Conservation (phyloP, 2,329 filamentous ascomycete genomes). For the Phaeosphaeria sp. region DNA sequence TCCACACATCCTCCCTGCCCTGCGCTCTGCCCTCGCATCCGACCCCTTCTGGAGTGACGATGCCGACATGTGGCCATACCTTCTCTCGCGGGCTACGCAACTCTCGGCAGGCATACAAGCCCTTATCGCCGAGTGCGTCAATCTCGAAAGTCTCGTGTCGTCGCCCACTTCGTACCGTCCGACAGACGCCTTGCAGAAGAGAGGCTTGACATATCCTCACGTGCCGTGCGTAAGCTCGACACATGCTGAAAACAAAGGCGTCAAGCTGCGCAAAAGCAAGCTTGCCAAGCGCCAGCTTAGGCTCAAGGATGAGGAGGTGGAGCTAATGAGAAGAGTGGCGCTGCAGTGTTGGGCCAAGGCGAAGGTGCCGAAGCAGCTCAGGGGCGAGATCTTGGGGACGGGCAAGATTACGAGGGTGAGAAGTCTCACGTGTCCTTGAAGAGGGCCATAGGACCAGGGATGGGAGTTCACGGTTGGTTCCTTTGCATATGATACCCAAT, state of each 20-base stretch:
- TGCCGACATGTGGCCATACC: slow-evolving; percentile 51
- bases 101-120: slow-evolving; percentile 54
- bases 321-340: slow-evolving; percentile 51
- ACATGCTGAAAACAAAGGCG: slow-evolving; percentile 30
- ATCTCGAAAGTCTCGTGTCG: slow-evolving; percentile 51
- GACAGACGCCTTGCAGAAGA: slow-evolving; percentile 11
- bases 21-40: slow-evolving; percentile 47
- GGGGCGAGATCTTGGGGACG: slow-evolving; percentile 27
- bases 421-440: slow-evolving; percentile 41
- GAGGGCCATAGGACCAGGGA: background rate
- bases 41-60: slow-evolving; percentile 53
- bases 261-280: slow-evolving; percentile 47
- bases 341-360: slow-evolving; percentile 52
- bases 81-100: slow-evolving; percentile 51
- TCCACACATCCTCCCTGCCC: slow-evolving; percentile 50
- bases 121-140: slow-evolving; percentile 53
- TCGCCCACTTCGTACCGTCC: slow-evolving; percentile 32
- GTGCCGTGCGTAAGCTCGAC: slow-evolving; percentile 12
- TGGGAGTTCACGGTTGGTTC: background rate
- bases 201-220: slow-evolving; percentile 27
- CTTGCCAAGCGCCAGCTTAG: slow-evolving; percentile 55
- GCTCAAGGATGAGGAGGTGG: slow-evolving; percentile 52
- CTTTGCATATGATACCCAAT: background rate
- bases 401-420: slow-evolving; percentile 27
- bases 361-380: slow-evolving; percentile 32